Evolutionary conservation across 805 yeast genomes (phyloP), one percentile per base, ranked within the genome.

Genomic region (Candida sithepensis): DNA sequence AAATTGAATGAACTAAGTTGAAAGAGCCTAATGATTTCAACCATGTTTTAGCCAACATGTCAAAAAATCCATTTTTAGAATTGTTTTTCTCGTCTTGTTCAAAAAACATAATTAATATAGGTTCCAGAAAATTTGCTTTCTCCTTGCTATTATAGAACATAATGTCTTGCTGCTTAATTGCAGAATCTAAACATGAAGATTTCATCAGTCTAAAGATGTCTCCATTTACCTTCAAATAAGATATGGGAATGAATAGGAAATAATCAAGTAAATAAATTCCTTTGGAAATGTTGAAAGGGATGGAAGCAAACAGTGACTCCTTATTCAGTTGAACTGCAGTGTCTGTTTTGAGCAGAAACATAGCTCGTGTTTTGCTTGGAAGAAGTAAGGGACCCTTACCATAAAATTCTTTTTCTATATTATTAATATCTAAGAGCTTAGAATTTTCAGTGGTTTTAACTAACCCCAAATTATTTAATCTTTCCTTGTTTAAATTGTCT

Each of bases 1-100:
- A 73, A 1, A 63, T 61, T 0, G 79, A 74, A 41, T 69, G 68
- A 2, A 74, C 51, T 30, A 77, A 59, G 24, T 63, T 62, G 14
- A 59, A 57, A 43, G 67, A 61, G 13, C 64, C 59, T 12, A 67
- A 49, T 8, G 59, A 60, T 20, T 59, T 56, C 2, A 67, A 54
- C 81, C 79, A 77, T 12, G 58, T 60, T 22, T 56, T 54, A 0
- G 78, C 74, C 55, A 77, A 65, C 1, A 54, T 48, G 49, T 75
- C 79, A 55, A 76, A 74, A 43, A 73, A 68, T 28, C 12, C 10
- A 46, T 41, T 21, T 54, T 54, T 9, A 41, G 54, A 40, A 10
- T 43, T 42, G 13, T 21, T 22, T 12, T 43, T 48, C 18, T 53
- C 40, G 14, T 58, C 61, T 41, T 64, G 58, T 24, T 66, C 61